Evolutionary conservation across 129 eudicot species (phyloP), one percentile per base, ranked within the genome.

Genomic region (Lactuca saligna): DNA sequence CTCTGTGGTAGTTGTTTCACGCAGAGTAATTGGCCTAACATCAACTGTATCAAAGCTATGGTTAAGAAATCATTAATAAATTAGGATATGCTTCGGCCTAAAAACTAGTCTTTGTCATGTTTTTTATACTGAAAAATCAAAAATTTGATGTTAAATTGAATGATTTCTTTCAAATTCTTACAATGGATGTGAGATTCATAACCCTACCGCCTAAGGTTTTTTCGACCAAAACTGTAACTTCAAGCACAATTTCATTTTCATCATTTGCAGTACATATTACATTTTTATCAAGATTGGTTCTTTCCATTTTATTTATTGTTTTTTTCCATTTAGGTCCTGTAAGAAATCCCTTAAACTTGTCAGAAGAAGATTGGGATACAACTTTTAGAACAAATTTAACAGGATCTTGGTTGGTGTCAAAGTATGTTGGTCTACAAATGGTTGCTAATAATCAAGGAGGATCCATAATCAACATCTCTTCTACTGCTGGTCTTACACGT

Each of bases 331-430:
- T 39, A 87, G 97, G 97, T 12, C 64, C 78, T 5, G 80, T 85
- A 61, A 78, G 66, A 41, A 76, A 76, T 61, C 70, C 89, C 29
- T 63, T 91, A 80, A 81, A 81, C 73, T 57, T 83, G 71, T 57
- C 81, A 0, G 91, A 91, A 82, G 81, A 87, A 41, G 95, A 85
- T 53, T 91, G 95, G 91, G 71, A 91, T 7, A 44, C 35, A 37
- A 75, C 69, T 0, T 63, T 77, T 25, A 78, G 46, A 44, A 87
- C 95, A 56, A 85, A 91, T 33, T 55, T 87, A 38, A 87, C 63
- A 3, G 97, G 97, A 66, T 57, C 83, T 1, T 86, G 91, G 91
- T 57, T 86, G 74, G 85, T 86, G 34, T 72, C 88, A 0, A 87
- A 85, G 87, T 77, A 79, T 41, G 89, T 91, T 17, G 56, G 91